Base-by-base conservation (phyloP, 495 filamentous ascomycete species). In the Aspergillus baeticus region DNA sequence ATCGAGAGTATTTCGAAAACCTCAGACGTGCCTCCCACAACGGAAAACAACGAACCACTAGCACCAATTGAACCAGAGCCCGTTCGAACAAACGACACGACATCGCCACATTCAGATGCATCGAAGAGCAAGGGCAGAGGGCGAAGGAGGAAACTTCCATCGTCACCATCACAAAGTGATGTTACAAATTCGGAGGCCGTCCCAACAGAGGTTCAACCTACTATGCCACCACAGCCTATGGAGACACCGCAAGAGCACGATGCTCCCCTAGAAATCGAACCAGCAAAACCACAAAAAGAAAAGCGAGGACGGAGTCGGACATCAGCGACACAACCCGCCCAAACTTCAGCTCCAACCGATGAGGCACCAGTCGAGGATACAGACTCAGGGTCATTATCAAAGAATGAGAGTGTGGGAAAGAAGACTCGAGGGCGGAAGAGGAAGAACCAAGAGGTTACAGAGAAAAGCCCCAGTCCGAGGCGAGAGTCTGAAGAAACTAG, bases 251-350 rank as follows among this genome's bases (percentile, higher is more conserved):
- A 44, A 31, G 48, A 29, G 11, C 51, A 64, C 53, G 44, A 33
- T 35, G 39, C 11, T 42, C 31, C 29, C 6, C 13, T 10, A 31
- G 44, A 46, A 10, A 13, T 35, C 8, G 53, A 51, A 6, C 33
- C 13, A 44, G 23, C 59, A 13, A 29, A 48, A 55, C 10, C 51
- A 6, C 51, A 45, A n/a, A 45, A 42, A 34, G 55, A 29, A 10
- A 65, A 55, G 39, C 58, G 60, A 23, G 44, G 29, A 21, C 63
- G 59, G 49, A 58, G 60, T 47, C 55, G 51, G 21, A 68, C 50
- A 3, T 44, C 50, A 14, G 39, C 57, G 15, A 26, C 50, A 2
- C 44, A 60, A 39, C 20, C 62, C 35, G 48, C 59, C 31, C 15
- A 14, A 3, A 10, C n/a, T 14, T 14, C 33, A 6, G 37, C 50